These are phyloP conservation scores for Tardiomyces blankii DNA, from an alignment of 1,139 yeast genomes.

Conservation along the genomic window DNA sequence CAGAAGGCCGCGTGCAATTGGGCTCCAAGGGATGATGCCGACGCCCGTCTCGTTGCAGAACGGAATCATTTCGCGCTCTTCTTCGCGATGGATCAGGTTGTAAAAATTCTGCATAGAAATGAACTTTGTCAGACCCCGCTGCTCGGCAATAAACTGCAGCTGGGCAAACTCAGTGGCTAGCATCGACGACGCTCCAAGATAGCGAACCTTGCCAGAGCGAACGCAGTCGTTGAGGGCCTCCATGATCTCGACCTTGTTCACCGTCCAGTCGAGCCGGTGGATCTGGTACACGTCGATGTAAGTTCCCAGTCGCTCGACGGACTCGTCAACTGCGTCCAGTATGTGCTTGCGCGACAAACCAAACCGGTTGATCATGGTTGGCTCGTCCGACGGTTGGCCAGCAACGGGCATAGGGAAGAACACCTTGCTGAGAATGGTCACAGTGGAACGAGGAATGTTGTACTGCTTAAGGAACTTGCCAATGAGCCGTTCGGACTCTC, in stretches of 20 bases:
- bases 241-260: slow-evolving; percentile 34
- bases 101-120: slow-evolving; percentile 50
- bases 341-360: slow-evolving; percentile 41
- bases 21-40: slow-evolving; percentile 43
- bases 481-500: slow-evolving; percentile 31
- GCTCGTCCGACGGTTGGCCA: slow-evolving; percentile 3
- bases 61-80: slow-evolving; percentile 49
- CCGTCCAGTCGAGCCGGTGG: slow-evolving; percentile 7
- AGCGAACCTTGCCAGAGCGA: slow-evolving; percentile 37
- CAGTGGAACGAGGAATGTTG: slow-evolving; percentile 34
- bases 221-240: slow-evolving; percentile 42
- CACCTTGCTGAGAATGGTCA: slow-evolving; percentile 38
- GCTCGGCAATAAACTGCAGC: slow-evolving; percentile 42
- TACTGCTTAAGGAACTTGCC: slow-evolving; percentile 35
- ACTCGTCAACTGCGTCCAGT: slow-evolving; percentile 34
- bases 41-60: slow-evolving; percentile 39
- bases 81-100: slow-evolving; percentile 46
- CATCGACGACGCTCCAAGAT: slow-evolving; percentile 54
- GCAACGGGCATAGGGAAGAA: slow-evolving; percentile 30
- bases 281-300: slow-evolving; percentile 55
- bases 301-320: slow-evolving; percentile 49
- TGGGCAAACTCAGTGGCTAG: slow-evolving; percentile 34
- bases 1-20: slow-evolving; percentile 37
- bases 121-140: slow-evolving; percentile 42
- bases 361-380: slow-evolving; percentile 24